These are phyloP conservation scores for Tylopilus sp. DNA, from an alignment of 768 basidiomycete genomes.

Conservation along the genomic window DNA sequence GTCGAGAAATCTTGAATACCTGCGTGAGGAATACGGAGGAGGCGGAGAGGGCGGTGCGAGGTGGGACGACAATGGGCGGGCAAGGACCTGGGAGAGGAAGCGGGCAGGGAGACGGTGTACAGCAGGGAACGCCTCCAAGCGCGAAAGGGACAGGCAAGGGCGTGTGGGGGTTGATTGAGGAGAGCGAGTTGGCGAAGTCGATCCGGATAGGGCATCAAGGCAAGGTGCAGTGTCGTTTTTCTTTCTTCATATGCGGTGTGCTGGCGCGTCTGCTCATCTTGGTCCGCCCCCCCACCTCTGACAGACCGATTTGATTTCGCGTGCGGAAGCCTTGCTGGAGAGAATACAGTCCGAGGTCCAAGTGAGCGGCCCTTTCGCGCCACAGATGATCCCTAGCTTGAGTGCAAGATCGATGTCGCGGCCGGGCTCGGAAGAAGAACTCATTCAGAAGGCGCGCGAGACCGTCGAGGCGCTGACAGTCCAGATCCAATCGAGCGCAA, in stretches of 20 bases:
- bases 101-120: constrained; percentile 13
- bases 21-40: constrained; percentile 95
- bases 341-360: constrained; percentile 32
- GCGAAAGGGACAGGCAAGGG: constrained; percentile 63
- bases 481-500: constrained; percentile 45
- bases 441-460: constrained; percentile 49
- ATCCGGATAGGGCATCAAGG: constrained; percentile 43
- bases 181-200: constrained; percentile 74
- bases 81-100: neutral
- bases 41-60: constrained; percentile 45
- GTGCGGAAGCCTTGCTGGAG: constrained; percentile 42
- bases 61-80: neutral
- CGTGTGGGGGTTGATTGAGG: constrained; percentile 83
- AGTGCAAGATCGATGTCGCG: neutral
- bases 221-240: constrained; percentile 42
- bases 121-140: constrained; percentile 28
- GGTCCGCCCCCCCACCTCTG: rapidly evolving
- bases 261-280: neutral
- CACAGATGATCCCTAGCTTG: neutral
- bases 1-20: constrained; percentile 83
- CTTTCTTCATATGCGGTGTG: neutral
- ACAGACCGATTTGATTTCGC: constrained; percentile 12
- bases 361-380: neutral
- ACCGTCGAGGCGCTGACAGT: constrained; percentile 49
- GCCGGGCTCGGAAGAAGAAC: constrained; percentile 26